A percentile compares a stretch with the other conserved stretches of the same genome.
phyloP scores from a whole-genome alignment of 73 alveolate species.

The Paramecium tetraurelia region DNA sequence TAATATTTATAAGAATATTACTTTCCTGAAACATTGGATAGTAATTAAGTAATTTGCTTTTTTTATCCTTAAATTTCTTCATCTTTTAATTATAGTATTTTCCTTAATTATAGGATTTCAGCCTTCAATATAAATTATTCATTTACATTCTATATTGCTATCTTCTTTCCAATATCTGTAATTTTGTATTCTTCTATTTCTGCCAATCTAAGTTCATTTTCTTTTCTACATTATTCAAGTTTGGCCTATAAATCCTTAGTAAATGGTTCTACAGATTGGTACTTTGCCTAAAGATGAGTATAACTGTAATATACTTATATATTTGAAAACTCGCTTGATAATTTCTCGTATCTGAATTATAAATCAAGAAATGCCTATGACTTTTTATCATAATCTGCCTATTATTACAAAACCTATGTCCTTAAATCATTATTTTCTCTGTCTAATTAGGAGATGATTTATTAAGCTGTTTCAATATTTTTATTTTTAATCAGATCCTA shows the following conservation, averaged over 20 bases:
- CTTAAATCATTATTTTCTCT: conserved; percentile 34
- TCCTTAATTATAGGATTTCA: conserved; percentile 7
- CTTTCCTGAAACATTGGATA: conserved; percentile 30
- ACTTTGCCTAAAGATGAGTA: background rate
- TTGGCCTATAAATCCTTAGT: background rate
- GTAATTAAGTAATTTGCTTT: background rate
- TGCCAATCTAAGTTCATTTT: background rate
- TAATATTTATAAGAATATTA: background rate
- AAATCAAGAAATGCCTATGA: background rate
- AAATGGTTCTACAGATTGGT: background rate
- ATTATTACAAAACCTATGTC: background rate
- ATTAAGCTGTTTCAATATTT: conserved; percentile 15
- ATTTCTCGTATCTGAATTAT: background rate
- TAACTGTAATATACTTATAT: background rate
- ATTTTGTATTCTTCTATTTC: conserved; percentile 35
- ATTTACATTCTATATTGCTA: background rate
- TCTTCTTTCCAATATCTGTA: conserved; percentile 38
- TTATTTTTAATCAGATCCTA: background rate
- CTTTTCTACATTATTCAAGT: background rate
- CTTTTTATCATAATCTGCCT: background rate
- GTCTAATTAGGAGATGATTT: background rate
- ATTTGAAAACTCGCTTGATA: background rate
- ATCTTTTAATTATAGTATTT: conserved; percentile 3
- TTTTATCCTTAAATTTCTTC: conserved; percentile 6
- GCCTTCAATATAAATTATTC: background rate